These are phyloP conservation scores for Alisma plantagoaquatica DNA, from an alignment of 106 monocot species.

Conservation along the genomic window DNA sequence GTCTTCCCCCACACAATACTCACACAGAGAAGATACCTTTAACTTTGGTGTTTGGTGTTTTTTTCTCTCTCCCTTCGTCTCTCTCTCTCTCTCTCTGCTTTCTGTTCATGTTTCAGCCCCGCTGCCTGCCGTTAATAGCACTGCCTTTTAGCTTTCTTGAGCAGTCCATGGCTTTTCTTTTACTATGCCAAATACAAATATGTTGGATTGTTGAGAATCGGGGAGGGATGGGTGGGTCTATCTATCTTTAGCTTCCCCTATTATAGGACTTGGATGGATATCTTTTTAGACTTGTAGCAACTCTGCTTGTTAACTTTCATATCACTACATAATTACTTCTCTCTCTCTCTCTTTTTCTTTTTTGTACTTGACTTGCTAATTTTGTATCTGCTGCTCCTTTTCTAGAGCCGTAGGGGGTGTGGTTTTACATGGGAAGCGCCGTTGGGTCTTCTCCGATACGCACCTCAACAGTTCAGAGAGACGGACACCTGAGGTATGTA, in stretches of 20 bases:
- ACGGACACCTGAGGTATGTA: not conserved
- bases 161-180: no score
- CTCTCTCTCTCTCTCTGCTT: not conserved
- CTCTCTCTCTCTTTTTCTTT: not conserved
- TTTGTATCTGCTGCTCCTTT: not conserved
- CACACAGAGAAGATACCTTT: no score
- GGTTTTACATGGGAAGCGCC: constrained; percentile 12
- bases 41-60: not conserved
- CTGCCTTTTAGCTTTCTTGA: no score
- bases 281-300: not conserved
- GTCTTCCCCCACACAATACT: no score
- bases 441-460: constrained; percentile 23
- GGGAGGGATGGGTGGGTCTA: not conserved
- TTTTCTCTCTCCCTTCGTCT: not conserved
- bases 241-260: not conserved
- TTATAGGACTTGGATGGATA: not conserved
- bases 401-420: constrained; percentile 13
- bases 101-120: not conserved
- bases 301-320: not conserved
- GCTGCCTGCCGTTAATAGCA: no score
- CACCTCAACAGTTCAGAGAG: constrained; percentile 7
- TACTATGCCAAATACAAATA: not conserved
- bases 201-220: no score
- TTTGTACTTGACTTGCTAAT: not conserved
- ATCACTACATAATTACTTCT: no score